Percentiles rank a stretch among this genome's conserved stretches.
These are phyloP conservation scores for Dendrobium chrysotoxum DNA, from an alignment of 106 monocot species.

Conservation along the genomic window DNA sequence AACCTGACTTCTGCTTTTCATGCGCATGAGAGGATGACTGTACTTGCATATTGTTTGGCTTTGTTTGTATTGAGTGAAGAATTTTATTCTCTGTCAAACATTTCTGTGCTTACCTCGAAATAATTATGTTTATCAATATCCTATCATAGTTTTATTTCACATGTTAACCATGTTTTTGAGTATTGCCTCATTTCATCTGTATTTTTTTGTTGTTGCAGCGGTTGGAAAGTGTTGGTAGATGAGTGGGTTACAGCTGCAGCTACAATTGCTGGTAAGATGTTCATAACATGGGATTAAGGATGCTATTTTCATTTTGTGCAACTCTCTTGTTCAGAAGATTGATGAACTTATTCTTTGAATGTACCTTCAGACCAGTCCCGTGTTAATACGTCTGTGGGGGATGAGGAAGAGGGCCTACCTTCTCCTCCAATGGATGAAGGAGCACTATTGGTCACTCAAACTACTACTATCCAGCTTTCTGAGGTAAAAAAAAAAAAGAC, in stretches of 20 bases:
- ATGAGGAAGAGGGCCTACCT: slow-evolving; percentile 60
- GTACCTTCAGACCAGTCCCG: slow-evolving; percentile 36
- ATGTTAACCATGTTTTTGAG: background rate
- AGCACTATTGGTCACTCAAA: slow-evolving; percentile 51
- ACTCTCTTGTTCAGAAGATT: background rate
- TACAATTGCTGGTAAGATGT: slow-evolving; percentile 4
- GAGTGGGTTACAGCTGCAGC: slow-evolving; percentile 50
- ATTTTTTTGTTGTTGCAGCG: slow-evolving; percentile 32
- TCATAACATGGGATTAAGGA: background rate
- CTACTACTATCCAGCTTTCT: slow-evolving; percentile 68
- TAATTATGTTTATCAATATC: background rate
- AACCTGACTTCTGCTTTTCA: too few relatives aligned
- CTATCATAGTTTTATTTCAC: background rate
- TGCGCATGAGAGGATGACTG: too few relatives aligned
- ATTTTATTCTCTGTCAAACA: too few relatives aligned
- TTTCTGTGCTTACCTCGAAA: background rate
- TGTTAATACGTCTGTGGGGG: slow-evolving; percentile 44
- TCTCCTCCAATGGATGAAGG: slow-evolving; percentile 88
- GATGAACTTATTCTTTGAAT: background rate
- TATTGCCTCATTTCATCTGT: background rate
- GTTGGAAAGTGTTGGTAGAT: slow-evolving; percentile 75
- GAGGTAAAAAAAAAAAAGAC: slow-evolving; percentile 29
- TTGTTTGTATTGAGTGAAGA: too few relatives aligned
- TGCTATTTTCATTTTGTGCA: background rate
- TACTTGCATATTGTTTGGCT: too few relatives aligned